Conservation (phyloP, 495 filamentous ascomycete species). For the Astrocystis sublimbata region DNA sequence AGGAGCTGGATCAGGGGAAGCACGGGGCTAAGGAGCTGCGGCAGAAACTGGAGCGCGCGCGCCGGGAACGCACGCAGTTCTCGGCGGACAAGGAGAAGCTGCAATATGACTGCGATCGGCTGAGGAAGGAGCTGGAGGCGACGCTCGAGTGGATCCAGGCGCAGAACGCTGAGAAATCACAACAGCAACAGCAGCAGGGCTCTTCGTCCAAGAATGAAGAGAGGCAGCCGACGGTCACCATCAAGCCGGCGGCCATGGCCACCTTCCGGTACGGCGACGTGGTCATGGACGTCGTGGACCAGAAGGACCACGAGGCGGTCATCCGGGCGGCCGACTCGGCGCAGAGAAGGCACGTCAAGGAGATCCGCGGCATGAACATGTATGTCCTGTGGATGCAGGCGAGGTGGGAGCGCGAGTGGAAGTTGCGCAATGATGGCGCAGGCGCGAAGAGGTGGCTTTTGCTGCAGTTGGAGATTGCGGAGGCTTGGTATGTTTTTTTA, state of each 20-base stretch:
- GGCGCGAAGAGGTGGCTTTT: conserved; percentile 77
- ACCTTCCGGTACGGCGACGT: conserved; percentile 37
- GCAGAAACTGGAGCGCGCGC: conserved; percentile 49
- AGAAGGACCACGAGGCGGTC: conserved; percentile 42
- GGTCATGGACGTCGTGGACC: conserved; percentile 37
- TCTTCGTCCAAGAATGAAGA: conserved; percentile 42
- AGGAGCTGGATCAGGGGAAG: conserved; percentile 28
- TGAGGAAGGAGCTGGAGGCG: conserved; percentile 32
- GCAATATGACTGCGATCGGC: conserved; percentile 40
- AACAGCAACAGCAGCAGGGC: too few species aligned
- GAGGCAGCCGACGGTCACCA: conserved; percentile 20
- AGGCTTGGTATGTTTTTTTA: conserved; percentile 72
- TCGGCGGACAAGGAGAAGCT: conserved; percentile 46
- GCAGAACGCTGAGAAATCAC: too few species aligned
- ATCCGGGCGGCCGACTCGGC: conserved; percentile 52
- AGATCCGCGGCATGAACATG: conserved; percentile 79
- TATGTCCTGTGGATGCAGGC: conserved; percentile 89
- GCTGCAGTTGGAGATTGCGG: conserved; percentile 78
- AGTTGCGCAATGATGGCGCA: conserved; percentile 71
- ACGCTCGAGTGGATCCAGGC: conserved; percentile 35
- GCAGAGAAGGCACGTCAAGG: conserved; percentile 69
- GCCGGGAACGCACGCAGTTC: conserved; percentile 47
- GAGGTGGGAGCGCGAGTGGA: conserved; percentile 73
- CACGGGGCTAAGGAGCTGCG: conserved; percentile 32
- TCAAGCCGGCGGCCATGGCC: conserved; percentile 28